Percentiles rank a stretch among this genome's conserved stretches.
These are phyloP conservation scores for Spinacia oleracea DNA, from an alignment of 179 eudicot species.

Conservation along the genomic window DNA sequence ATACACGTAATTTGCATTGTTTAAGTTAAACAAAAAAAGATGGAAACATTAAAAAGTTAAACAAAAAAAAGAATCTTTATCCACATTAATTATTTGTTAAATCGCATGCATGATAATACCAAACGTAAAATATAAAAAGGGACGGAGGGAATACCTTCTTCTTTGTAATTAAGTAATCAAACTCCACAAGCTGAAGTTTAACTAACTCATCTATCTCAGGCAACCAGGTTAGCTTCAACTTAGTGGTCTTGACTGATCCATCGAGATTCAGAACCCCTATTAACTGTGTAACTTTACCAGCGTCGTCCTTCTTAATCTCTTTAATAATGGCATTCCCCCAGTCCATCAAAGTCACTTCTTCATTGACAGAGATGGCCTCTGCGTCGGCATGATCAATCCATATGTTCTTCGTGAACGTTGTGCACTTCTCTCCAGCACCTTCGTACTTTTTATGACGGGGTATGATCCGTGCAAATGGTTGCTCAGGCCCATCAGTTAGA, in stretches of 20 bases:
- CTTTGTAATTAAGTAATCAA: slow-evolving; percentile 79
- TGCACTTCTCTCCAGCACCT: slow-evolving; percentile 81
- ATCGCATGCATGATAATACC: no score
- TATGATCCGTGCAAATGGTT: slow-evolving; percentile 66
- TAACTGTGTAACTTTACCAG: slow-evolving; percentile 62
- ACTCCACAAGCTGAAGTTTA: slow-evolving; percentile 64
- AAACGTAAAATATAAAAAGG: no score
- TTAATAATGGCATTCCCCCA: slow-evolving; percentile 97
- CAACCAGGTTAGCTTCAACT: slow-evolving; percentile 92
- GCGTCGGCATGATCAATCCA: slow-evolving; percentile 93
- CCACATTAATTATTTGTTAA: no score
- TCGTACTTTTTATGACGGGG: slow-evolving; percentile 81
- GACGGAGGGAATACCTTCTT: no score
- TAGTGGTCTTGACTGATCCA: slow-evolving; percentile 90
- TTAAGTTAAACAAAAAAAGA: no score
- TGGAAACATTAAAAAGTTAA: no score
- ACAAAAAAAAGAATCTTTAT: no score
- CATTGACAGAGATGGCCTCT: slow-evolving; percentile 59
- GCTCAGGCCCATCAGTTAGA: slow-evolving; percentile 72
- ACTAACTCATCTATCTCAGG: slow-evolving; percentile 68
- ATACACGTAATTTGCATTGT: no score
- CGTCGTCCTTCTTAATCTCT: slow-evolving; percentile 65
- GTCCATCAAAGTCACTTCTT: slow-evolving; percentile 94
- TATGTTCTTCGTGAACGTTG: slow-evolving; percentile 68
- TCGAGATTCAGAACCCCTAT: slow-evolving; percentile 80